Conservation (phyloP, 306 rosid genomes). For the Cajanus cajan region DNA sequence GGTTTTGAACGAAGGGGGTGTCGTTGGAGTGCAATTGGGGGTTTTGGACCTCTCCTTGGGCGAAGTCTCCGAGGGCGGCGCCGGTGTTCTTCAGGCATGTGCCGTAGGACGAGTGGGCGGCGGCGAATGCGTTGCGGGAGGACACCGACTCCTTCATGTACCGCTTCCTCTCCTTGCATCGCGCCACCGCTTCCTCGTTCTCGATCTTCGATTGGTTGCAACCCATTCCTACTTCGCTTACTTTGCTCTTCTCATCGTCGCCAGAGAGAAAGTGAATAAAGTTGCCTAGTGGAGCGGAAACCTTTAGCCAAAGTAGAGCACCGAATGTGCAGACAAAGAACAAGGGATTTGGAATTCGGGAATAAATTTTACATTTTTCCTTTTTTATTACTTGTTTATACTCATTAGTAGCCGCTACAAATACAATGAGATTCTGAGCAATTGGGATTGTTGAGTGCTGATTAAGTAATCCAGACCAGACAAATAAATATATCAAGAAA, state of each 20-base stretch:
- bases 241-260: background rate
- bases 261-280: too few relatives aligned
- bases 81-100: slow-evolving; percentile 77
- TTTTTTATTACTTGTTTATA: background rate
- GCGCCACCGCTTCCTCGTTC: slow-evolving; percentile 85
- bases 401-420: background rate
- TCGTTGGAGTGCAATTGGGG: slow-evolving; percentile 20
- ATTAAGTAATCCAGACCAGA: background rate
- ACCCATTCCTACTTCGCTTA: slow-evolving; percentile 46
- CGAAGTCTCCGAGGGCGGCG: slow-evolving; percentile 79
- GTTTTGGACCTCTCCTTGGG: slow-evolving; percentile 58
- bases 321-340: too few relatives aligned
- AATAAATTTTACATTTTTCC: background rate
- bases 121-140: slow-evolving; percentile 83
- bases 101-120: slow-evolving; percentile 76
- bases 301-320: too few relatives aligned
- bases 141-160: slow-evolving; percentile 74
- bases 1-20: background rate
- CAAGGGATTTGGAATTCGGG: too few relatives aligned
- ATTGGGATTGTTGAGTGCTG: background rate
- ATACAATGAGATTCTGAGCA: background rate
- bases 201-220: slow-evolving; percentile 93
- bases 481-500: too few relatives aligned
- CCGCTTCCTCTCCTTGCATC: slow-evolving; percentile 81
- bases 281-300: too few relatives aligned